Evolutionary conservation across 345 rosid genomes (phyloP).

Genomic region (Bretschneidera sinensis): DNA sequence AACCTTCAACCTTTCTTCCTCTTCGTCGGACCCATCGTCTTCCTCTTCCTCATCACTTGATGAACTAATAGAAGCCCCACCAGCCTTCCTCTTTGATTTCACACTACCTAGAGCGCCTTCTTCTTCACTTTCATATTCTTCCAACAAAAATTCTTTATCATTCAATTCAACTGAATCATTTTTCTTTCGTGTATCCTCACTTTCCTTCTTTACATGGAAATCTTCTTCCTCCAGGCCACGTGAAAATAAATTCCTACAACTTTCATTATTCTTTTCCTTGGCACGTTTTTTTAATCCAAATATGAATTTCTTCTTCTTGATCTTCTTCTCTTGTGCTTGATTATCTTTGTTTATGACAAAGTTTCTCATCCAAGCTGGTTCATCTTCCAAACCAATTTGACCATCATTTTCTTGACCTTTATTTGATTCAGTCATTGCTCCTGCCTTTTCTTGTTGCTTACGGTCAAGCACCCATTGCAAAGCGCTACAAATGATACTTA

Average conservation of each 20-base stretch:
- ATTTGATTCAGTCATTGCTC: constrained; percentile 13
- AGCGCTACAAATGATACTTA: constrained; percentile 79
- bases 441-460: constrained; percentile 35
- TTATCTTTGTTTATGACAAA: constrained; percentile 34
- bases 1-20: constrained; percentile 43
- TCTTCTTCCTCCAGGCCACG: constrained; percentile 22
- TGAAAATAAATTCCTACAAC: constrained; percentile 14
- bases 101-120: constrained; percentile 33
- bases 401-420: constrained; percentile 13
- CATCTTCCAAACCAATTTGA: constrained; percentile 43
- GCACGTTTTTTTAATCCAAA: constrained; percentile 21
- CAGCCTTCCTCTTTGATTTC: constrained; percentile 50
- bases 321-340: constrained; percentile 22
- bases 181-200: constrained; percentile 18
- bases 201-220: constrained; percentile 14
- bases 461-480: constrained; percentile 78
- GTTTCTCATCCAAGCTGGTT: constrained; percentile 81
- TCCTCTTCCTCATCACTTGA: constrained; percentile 66
- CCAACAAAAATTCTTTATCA: constrained; percentile 70
- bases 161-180: constrained; percentile 30
- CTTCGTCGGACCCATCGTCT: constrained; percentile 27
- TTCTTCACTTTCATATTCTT: constrained; percentile 79
- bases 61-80: constrained; percentile 34
- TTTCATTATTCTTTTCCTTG: constrained; percentile 24
- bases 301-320: constrained; percentile 26